These are phyloP conservation scores for Podospora fimiseda DNA, from an alignment of 495 filamentous ascomycete species.

Conservation along the genomic window DNA sequence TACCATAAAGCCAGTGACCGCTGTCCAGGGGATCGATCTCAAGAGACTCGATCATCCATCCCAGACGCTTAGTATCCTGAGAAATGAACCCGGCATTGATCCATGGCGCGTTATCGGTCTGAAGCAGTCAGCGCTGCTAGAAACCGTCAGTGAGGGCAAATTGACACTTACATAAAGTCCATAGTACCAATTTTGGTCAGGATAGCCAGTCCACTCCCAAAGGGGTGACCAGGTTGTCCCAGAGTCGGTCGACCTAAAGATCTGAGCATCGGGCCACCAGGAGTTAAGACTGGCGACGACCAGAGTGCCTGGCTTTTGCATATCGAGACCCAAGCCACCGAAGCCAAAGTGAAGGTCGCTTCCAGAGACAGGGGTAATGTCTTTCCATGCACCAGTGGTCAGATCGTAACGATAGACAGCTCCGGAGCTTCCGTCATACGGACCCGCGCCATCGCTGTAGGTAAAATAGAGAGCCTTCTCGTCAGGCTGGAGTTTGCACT, in stretches of 20 bases:
- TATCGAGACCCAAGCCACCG: conserved; percentile 50
- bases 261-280: conserved; percentile 54
- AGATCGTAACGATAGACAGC: conserved; percentile 50
- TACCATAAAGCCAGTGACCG: conserved; percentile 55
- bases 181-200: conserved; percentile 41
- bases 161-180: conserved; percentile 33
- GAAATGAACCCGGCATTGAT: conserved; percentile 41
- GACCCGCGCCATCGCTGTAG: conserved; percentile 50
- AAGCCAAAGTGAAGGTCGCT: conserved; percentile 45
- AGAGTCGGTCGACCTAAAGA: conserved; percentile 49
- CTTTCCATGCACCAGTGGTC: conserved; percentile 41
- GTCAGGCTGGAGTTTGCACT: conserved; percentile 44
- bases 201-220: conserved; percentile 48
- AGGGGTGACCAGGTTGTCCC: conserved; percentile 47
- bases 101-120: conserved; percentile 42
- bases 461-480: conserved; percentile 53
- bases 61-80: conserved; percentile 44
- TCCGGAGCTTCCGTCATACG: conserved; percentile 49
- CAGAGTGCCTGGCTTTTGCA: conserved; percentile 48
- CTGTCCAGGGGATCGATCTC: conserved; percentile 55
- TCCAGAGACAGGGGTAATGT: conserved; percentile 48
- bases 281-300: conserved; percentile 51
- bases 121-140: conserved; percentile 12
- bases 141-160: conserved; percentile 8
- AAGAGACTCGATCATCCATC: conserved; percentile 60